Evolutionary conservation across 345 rosid genomes (phyloP), one percentile per base, ranked within the genome.

Genomic region (Citrus sp.): DNA sequence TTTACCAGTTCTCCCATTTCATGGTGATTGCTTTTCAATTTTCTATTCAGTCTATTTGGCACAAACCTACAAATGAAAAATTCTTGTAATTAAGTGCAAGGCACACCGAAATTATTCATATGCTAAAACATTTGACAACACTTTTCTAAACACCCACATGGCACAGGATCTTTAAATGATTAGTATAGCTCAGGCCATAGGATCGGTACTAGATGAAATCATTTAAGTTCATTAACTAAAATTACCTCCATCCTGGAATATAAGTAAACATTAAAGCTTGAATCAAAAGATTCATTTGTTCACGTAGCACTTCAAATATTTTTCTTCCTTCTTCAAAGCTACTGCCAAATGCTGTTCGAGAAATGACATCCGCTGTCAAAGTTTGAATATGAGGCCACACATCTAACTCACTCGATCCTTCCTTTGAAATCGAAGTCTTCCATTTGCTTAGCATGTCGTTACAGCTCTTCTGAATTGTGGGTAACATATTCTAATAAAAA

Each of bases 291-390:
- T 14, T 18, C 30, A 59, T 30, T 67, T 70, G 85, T 19, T 86
- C 85, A 4, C 2, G 80, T 37, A 80, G 68, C 46, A 86, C 84
- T n/a, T 85, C 83, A 64, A 85, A 89, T 40, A 89, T 84, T 37
- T 77, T 74, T 65, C 54, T 80, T 27, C 90, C 90, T 75, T 89
- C 87, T 74, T 85, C 67, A 25, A 69, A 84, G 78, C 81, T 87
- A 38, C 88, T 89, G 13, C 90, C 92, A 63, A 89, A 87, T 22
- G 92, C 88, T 8, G 88, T 78, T 49, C 88, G 74, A 14, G 92
- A 83, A 75, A 89, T 89, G 4, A 76, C 83, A 63, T 89, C 90
- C 1, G 89, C 73, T 0, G 89, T 79, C 67, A 89, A 73, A 51
- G 75, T 61, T 58, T 75, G 84, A n/a, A 89, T 78, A 63, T 76